Percentiles rank a stretch among this genome's conserved stretches.
Evolutionary conservation across 2,329 filamentous ascomycete genomes (phyloP).

Genomic region (Metarhizium rileyi): DNA sequence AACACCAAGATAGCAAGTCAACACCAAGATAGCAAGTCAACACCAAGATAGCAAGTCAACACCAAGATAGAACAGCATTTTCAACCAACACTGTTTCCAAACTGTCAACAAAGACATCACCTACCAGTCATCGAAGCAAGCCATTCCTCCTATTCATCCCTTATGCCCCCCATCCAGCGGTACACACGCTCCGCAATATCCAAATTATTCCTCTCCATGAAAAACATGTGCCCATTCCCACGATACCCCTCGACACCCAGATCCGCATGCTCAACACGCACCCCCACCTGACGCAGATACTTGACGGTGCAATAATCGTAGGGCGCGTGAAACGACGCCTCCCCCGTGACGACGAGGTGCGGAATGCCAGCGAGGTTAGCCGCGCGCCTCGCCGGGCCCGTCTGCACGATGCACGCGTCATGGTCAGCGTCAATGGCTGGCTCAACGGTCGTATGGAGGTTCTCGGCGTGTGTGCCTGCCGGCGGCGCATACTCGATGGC

Average conservation of each 20-base stretch:
- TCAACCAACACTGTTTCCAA: no score
- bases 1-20: no score
- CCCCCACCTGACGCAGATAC: constrained; percentile 38
- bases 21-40: no score
- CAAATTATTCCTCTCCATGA: constrained; percentile 34
- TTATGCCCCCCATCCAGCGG: constrained; percentile 9
- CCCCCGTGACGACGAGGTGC: constrained; percentile 35
- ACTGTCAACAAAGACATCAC: no score
- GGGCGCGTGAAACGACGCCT: constrained; percentile 39
- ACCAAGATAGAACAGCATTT: no score
- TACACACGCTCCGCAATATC: constrained; percentile 13
- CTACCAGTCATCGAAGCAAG: no score
- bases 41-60: no score
- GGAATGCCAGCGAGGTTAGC: constrained; percentile 35
- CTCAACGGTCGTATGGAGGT: constrained; percentile 13
- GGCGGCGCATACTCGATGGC: constrained; percentile 20
- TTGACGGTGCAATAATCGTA: constrained; percentile 45
- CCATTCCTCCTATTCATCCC: no score
- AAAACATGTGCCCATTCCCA: constrained; percentile 41
- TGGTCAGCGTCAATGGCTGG: constrained; percentile 17
- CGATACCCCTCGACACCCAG: constrained; percentile 33
- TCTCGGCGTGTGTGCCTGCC: constrained; percentile 7
- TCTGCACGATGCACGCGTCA: constrained; percentile 20
- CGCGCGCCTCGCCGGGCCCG: constrained; percentile 25
- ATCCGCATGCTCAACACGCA: constrained; percentile 31